Evolutionary conservation across 805 yeast species (phyloP).

Genomic region (Candida tibetensis): DNA sequence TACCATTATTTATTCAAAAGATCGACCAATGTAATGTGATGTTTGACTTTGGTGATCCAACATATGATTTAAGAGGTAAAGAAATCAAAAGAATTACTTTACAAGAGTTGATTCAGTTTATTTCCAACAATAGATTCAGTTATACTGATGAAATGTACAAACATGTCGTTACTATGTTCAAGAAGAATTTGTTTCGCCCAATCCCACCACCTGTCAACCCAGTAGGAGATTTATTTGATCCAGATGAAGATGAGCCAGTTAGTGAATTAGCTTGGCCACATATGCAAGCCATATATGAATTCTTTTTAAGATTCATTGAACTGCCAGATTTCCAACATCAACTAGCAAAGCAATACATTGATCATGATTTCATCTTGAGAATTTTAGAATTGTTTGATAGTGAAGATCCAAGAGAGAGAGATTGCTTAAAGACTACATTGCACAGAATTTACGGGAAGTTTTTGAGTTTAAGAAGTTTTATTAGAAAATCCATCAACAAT

Average conservation of each 20-base stretch:
- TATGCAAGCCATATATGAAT: slow-evolving; percentile 95
- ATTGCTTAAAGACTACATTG: slow-evolving; percentile 88
- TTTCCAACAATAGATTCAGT: slow-evolving; percentile 75
- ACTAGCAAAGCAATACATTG: slow-evolving; percentile 88
- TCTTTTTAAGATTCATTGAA: slow-evolving; percentile 88
- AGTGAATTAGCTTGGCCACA: slow-evolving; percentile 98
- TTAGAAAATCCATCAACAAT: slow-evolving; percentile 86
- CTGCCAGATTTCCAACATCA: slow-evolving; percentile 93
- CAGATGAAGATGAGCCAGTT: slow-evolving; percentile 98
- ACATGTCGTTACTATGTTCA: slow-evolving; percentile 87
- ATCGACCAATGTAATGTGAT: slow-evolving; percentile 92
- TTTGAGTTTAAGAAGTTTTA: slow-evolving; percentile 81
- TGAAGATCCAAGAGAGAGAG: slow-evolving; percentile 96
- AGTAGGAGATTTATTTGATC: slow-evolving; percentile 92
- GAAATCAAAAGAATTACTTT: slow-evolving; percentile 85
- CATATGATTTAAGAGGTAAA: slow-evolving; percentile 87
- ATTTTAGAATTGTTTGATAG: slow-evolving; percentile 88
- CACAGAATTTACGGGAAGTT: slow-evolving; percentile 97
- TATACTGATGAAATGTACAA: slow-evolving; percentile 89
- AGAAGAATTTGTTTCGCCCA: slow-evolving; percentile 84
- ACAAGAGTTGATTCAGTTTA: slow-evolving; percentile 85
- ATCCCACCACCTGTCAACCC: slow-evolving; percentile 99
- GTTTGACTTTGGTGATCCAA: slow-evolving; percentile 92
- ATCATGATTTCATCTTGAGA: slow-evolving; percentile 79
- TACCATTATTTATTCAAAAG: slow-evolving; percentile 77